Evolutionary conservation across 2,329 filamentous ascomycete genomes (phyloP).

Genomic region (Colletotrichum sp.): DNA sequence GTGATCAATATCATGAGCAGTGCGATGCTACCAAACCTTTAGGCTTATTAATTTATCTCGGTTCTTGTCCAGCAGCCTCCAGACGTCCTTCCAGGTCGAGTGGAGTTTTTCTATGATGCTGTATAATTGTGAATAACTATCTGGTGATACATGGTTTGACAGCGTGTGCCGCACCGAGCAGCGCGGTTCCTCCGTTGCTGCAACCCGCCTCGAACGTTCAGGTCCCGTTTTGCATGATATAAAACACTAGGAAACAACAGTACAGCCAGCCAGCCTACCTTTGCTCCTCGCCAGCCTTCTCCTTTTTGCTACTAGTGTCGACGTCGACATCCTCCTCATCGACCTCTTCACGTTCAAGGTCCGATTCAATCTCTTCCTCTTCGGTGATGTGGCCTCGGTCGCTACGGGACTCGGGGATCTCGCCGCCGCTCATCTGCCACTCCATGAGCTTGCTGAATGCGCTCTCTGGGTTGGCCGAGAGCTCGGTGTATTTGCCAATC

Average conservation of each 20-base stretch:
- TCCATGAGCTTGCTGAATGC: slow-evolving; percentile 97
- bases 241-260: neutral
- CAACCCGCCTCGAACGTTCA: neutral
- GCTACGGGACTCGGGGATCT: slow-evolving; percentile 47
- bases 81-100: slow-evolving; percentile 1
- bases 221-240: neutral
- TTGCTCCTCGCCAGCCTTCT: slow-evolving; percentile 10
- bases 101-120: slow-evolving; percentile 9
- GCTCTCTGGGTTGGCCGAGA: slow-evolving; percentile 75
- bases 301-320: slow-evolving; percentile 8
- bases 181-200: neutral
- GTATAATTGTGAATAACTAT: neutral
- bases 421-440: slow-evolving; percentile 94
- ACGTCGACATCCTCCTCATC: slow-evolving; percentile 26
- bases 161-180: neutral
- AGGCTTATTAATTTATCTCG: neutral
- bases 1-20: neutral
- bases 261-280: neutral
- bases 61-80: neutral
- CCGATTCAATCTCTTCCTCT: slow-evolving; percentile 56
- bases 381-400: slow-evolving; percentile 52
- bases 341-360: slow-evolving; percentile 45
- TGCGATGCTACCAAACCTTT: neutral
- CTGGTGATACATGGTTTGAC: neutral
- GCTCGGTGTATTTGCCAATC: slow-evolving; percentile 80